A percentile compares a stretch with the other conserved stretches of the same genome.
These are phyloP conservation scores for Russula abietina DNA, from an alignment of 768 basidiomycete species.

Conservation along the genomic window DNA sequence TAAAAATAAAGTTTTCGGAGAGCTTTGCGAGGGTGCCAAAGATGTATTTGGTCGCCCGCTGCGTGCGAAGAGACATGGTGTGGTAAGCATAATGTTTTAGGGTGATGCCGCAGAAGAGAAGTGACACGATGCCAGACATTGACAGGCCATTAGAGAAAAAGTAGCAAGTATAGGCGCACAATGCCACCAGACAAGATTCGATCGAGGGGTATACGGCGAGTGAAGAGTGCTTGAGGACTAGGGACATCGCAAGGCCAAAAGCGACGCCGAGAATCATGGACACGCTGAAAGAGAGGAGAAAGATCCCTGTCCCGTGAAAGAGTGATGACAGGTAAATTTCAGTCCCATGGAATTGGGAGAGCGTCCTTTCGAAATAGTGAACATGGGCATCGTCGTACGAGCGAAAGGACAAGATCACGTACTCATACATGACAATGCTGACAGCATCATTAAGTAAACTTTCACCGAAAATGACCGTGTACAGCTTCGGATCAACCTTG, in stretches of 20 bases:
- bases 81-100: conserved; percentile 99
- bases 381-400: background rate
- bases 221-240: conserved; percentile 91
- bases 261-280: conserved; percentile 91
- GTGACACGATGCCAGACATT: conserved; percentile 95
- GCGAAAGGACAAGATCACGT: conserved; percentile 35
- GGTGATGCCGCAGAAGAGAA: conserved; percentile 98
- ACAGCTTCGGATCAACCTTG: conserved; percentile 97
- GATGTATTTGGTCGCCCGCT: conserved; percentile 91
- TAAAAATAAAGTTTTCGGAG: conserved; percentile 98
- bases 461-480: conserved; percentile 96
- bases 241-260: conserved; percentile 86
- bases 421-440: conserved; percentile 99
- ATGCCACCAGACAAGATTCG: conserved; percentile 92
- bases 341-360: conserved; percentile 85
- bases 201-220: conserved; percentile 84
- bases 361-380: conserved; percentile 50
- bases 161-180: conserved; percentile 94
- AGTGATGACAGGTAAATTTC: conserved; percentile 83
- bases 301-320: conserved; percentile 96
- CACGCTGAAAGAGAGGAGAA: conserved; percentile 89
- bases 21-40: conserved; percentile 92
- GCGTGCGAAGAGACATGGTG: conserved; percentile 95
- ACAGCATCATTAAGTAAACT: conserved; percentile 97
- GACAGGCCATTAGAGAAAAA: conserved; percentile 96